Evolutionary conservation across 148 eudicot genomes (phyloP).

Genomic region (Mesembryanthemum crystallinum): DNA sequence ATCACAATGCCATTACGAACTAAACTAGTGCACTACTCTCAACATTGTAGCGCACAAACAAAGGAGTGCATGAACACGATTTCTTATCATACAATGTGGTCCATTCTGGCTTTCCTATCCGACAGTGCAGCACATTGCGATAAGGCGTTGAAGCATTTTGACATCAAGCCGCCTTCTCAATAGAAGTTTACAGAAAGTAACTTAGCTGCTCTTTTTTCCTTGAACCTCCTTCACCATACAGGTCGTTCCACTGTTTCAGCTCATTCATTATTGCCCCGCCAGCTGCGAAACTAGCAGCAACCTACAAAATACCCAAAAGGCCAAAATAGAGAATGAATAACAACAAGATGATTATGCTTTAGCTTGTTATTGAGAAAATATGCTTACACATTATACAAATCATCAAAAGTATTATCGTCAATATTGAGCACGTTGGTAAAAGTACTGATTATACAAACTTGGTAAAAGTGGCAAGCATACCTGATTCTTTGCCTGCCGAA

Average conservation of each 20-base stretch:
- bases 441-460: not conserved
- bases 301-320: conserved; percentile 35
- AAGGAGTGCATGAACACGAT: too few relatives aligned
- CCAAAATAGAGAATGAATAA: not conserved
- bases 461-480: conserved; percentile 20
- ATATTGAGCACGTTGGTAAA: not conserved
- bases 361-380: not conserved
- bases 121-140: too few relatives aligned
- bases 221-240: conserved; percentile 90
- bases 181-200: conserved; percentile 50
- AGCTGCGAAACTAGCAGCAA: conserved; percentile 84
- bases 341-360: too few relatives aligned
- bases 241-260: conserved; percentile 81
- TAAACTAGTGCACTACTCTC: too few relatives aligned
- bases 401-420: too few relatives aligned
- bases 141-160: too few relatives aligned
- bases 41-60: too few relatives aligned
- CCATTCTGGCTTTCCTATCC: too few relatives aligned
- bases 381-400: not conserved
- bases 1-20: too few relatives aligned
- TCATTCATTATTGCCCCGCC: conserved; percentile 72
- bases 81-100: too few relatives aligned
- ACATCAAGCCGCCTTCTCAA: too few relatives aligned
- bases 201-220: conserved; percentile 84
- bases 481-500: conserved; percentile 79